Evolutionary conservation across 345 rosid species (phyloP).

Genomic region (Aurinia saxatilis): DNA sequence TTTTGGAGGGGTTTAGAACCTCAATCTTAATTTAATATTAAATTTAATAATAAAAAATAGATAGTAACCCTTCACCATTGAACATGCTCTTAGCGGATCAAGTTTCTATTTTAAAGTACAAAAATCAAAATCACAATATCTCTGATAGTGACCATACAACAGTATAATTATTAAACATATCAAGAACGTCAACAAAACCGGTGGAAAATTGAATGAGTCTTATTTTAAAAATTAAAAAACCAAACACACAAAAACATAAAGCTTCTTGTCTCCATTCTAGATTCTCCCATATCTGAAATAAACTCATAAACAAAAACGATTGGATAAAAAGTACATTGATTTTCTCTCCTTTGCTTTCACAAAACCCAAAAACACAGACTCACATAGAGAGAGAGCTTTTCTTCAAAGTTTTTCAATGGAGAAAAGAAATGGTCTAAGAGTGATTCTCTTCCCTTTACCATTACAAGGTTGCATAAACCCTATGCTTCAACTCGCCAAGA

Average conservation of each 20-base stretch:
- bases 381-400: neutral
- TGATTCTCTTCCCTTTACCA: conserved; percentile 59
- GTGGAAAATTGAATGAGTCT: conserved; percentile 19
- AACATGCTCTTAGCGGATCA: too few species aligned
- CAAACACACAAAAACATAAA: conserved; percentile 17
- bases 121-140: neutral
- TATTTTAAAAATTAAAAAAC: neutral
- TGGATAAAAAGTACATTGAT: conserved; percentile 8
- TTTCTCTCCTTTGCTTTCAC: neutral
- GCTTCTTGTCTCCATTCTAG: conserved; percentile 16
- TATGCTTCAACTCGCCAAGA: conserved; percentile 62
- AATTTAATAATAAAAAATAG: too few species aligned
- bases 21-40: too few species aligned
- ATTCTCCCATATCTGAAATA: conserved; percentile 20
- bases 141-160: conserved; percentile 16
- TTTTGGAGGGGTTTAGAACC: too few species aligned
- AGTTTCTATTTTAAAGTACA: neutral
- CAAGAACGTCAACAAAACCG: conserved; percentile 15
- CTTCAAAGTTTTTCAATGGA: conserved; percentile 15
- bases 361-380: neutral
- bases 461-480: conserved; percentile 57
- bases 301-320: neutral
- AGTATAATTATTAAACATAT: neutral
- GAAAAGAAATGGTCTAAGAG: conserved; percentile 13
- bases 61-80: too few species aligned